Evolutionary conservation across 2,329 filamentous ascomycete species (phyloP).

Genomic region (Aspergillus quadricinctus): DNA sequence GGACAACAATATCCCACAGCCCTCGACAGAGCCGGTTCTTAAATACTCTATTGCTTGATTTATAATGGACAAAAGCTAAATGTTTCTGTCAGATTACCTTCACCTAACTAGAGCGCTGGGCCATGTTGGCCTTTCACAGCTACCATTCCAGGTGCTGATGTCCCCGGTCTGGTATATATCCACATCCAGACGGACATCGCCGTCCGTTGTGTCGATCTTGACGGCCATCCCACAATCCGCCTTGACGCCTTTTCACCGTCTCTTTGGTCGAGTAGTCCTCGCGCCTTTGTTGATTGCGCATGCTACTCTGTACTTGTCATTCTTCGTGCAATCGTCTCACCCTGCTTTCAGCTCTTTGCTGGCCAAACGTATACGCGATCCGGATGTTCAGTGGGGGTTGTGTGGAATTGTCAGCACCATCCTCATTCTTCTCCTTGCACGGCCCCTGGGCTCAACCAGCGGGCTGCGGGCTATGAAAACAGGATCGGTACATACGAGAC

Average conservation of each 20-base stretch:
- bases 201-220: slow-evolving; percentile 49
- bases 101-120: slow-evolving; percentile 61
- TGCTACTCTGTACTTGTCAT: slow-evolving; percentile 52
- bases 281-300: slow-evolving; percentile 50
- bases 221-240: slow-evolving; percentile 52
- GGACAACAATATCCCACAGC: background rate
- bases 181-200: slow-evolving; percentile 43
- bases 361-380: slow-evolving; percentile 50
- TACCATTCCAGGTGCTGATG: slow-evolving; percentile 58
- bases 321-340: slow-evolving; percentile 49
- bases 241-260: slow-evolving; percentile 54
- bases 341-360: slow-evolving; percentile 41
- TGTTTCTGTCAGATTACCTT: slow-evolving; percentile 51
- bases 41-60: background rate
- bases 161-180: slow-evolving; percentile 34
- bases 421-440: slow-evolving; percentile 48
- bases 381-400: slow-evolving; percentile 56
- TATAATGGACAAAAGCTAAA: background rate
- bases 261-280: slow-evolving; percentile 53
- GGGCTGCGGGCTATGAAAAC: slow-evolving; percentile 10
- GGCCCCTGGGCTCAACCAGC: slow-evolving; percentile 31
- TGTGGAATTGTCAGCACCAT: slow-evolving; percentile 44
- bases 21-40: background rate
- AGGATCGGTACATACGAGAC: slow-evolving; percentile 27
- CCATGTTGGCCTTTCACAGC: slow-evolving; percentile 55